A percentile compares a stretch with the other conserved stretches of the same genome.
These are phyloP conservation scores for Malus hybrid DNA, from an alignment of 331 rosid species.

Conservation along the genomic window DNA sequence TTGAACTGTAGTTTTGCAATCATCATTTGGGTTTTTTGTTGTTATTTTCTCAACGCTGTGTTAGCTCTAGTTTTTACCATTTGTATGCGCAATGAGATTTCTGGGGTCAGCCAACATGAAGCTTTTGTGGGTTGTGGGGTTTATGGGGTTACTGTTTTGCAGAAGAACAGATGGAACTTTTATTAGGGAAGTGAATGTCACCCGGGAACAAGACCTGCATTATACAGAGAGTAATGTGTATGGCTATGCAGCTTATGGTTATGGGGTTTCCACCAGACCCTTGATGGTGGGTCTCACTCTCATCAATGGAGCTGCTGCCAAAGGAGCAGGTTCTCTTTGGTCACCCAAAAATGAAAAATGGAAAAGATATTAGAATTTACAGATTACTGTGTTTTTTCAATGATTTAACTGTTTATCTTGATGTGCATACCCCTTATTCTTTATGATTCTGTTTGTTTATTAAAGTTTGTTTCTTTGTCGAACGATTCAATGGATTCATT, in stretches of 20 bases:
- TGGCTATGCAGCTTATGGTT: constrained; percentile 25
- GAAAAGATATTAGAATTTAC: too few species aligned
- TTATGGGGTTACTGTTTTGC: constrained; percentile 27
- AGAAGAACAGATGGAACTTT: background rate
- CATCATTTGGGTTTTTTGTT: background rate
- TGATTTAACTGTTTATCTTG: background rate
- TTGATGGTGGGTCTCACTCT: constrained; percentile 79
- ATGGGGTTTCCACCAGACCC: constrained; percentile 29
- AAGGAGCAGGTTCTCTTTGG: constrained; percentile 60
- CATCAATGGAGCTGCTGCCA: constrained; percentile 54
- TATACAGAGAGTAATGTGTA: constrained; percentile 42
- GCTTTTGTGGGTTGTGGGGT: constrained; percentile 40
- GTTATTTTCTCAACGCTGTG: background rate
- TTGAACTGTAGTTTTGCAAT: background rate
- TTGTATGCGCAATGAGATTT: background rate
- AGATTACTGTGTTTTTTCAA: too few species aligned
- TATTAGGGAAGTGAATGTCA: background rate
- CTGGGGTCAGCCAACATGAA: constrained; percentile 27
- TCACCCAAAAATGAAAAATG: too few species aligned
- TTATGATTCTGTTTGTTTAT: background rate
- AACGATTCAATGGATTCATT: background rate
- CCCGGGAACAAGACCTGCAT: constrained; percentile 24
- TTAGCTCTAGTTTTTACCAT: background rate
- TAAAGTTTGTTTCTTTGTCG: background rate
- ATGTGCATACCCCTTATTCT: background rate